phyloP scores from a whole-genome alignment of 352 stramenopile genomes.

The Elongisporangium prolatum region DNA sequence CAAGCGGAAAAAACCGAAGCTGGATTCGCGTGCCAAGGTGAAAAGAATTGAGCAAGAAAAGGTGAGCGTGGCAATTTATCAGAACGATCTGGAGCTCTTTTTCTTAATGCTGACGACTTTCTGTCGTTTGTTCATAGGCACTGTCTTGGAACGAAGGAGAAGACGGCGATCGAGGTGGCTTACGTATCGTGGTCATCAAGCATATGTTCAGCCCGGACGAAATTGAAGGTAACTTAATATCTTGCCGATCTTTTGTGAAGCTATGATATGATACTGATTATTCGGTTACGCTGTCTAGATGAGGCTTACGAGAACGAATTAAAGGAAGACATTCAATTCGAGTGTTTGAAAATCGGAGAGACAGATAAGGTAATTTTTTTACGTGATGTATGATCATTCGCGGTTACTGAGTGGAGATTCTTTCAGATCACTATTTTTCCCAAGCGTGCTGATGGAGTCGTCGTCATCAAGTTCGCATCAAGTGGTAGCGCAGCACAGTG shows the following conservation, averaged over 20 bases:
- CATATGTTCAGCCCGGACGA: slow-evolving; percentile 92
- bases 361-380: slow-evolving; percentile 50
- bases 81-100: not conserved
- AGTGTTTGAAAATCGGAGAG: slow-evolving; percentile 87
- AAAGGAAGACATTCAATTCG: slow-evolving; percentile 68
- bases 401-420: slow-evolving; percentile 15
- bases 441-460: slow-evolving; percentile 89
- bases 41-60: slow-evolving; percentile 87
- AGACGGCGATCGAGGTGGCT: slow-evolving; percentile 83
- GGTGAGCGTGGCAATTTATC: slow-evolving; percentile 15
- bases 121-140: slow-evolving; percentile 64
- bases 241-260: not conserved
- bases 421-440: slow-evolving; percentile 95
- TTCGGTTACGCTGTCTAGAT: slow-evolving; percentile 23
- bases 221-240: slow-evolving; percentile 47
- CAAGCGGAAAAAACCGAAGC: slow-evolving; percentile 73
- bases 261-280: not conserved
- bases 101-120: not conserved
- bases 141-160: slow-evolving; percentile 95
- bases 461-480: slow-evolving; percentile 93
- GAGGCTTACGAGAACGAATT: slow-evolving; percentile 67
- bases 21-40: slow-evolving; percentile 81
- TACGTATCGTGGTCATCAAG: slow-evolving; percentile 96
- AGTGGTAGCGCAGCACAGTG: slow-evolving; percentile 82
- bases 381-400: slow-evolving; percentile 5